A percentile compares a stretch with the other conserved stretches of the same genome.
These are phyloP conservation scores for Penicillium sp. DNA, from an alignment of 2,329 filamentous ascomycete genomes.

Conservation along the genomic window DNA sequence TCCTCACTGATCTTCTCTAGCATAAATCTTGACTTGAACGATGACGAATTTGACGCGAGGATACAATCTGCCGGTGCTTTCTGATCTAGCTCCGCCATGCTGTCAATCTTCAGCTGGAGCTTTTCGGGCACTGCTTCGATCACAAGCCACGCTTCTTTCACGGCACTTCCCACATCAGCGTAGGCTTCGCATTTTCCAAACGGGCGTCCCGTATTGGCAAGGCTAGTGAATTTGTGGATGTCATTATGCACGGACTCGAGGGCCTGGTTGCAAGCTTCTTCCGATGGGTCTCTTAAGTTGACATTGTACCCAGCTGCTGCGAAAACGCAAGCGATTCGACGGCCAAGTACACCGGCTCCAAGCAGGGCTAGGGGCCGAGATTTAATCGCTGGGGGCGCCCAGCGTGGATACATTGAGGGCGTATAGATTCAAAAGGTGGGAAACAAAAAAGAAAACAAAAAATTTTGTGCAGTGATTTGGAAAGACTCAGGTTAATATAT, in stretches of 20 bases:
- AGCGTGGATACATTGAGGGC: too few species aligned
- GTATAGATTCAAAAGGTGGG: too few species aligned
- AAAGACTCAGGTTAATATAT: too few species aligned
- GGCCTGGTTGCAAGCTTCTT: too few species aligned
- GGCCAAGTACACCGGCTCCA: conserved; percentile 40
- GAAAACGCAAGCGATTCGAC: conserved; percentile 36
- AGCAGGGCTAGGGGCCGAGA: conserved; percentile 41
- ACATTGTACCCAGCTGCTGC: conserved; percentile 32
- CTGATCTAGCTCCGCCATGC: conserved; percentile 45
- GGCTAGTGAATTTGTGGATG: too few species aligned
- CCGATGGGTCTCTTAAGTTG: conserved; percentile 26
- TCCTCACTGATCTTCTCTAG: conserved; percentile 38
- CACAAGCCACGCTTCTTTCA: conserved; percentile 49
- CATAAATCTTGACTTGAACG: conserved; percentile 49
- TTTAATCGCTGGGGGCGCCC: too few species aligned
- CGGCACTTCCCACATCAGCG: conserved; percentile 38
- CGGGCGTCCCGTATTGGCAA: conserved; percentile 22
- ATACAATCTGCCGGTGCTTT: conserved; percentile 44
- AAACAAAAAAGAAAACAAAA: too few species aligned
- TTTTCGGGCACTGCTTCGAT: conserved; percentile 51
- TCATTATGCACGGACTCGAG: too few species aligned
- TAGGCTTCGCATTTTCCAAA: conserved; percentile 32
- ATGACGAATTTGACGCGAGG: conserved; percentile 49
- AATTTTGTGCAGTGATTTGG: too few species aligned
- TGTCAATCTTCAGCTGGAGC: conserved; percentile 45